Evolutionary conservation across 2,329 filamentous ascomycete species (phyloP).

Genomic region (Herpotrichia juniperi): DNA sequence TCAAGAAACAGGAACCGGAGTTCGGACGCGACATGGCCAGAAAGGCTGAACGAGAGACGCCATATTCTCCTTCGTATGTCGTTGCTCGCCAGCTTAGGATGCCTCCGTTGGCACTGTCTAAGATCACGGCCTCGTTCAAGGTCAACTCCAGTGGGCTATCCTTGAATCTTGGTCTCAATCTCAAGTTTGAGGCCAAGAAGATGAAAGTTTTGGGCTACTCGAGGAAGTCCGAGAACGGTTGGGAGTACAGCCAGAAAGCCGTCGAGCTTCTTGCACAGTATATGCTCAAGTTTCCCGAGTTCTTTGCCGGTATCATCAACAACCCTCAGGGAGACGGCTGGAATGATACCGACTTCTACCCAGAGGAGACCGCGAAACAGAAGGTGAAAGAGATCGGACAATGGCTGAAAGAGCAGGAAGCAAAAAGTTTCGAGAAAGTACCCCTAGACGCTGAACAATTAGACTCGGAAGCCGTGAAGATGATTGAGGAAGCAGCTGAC

Average conservation of each 20-base stretch:
- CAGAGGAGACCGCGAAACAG: conserved; percentile 70
- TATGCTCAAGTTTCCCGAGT: conserved; percentile 93
- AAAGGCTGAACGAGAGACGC: conserved; percentile 71
- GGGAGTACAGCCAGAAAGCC: conserved; percentile 93
- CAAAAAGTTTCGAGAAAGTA: conserved; percentile 92
- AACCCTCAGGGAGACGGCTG: conserved; percentile 88
- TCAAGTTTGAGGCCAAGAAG: conserved; percentile 96
- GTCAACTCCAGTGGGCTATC: conserved; percentile 82
- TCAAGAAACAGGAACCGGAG: conserved; percentile 76
- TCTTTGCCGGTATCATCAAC: conserved; percentile 84
- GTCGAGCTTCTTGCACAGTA: conserved; percentile 82
- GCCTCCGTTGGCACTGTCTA: conserved; percentile 87
- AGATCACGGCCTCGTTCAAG: conserved; percentile 93
- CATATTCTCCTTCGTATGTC: conserved; percentile 86
- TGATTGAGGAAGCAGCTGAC: conserved; percentile 80
- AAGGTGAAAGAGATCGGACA: conserved; percentile 92
- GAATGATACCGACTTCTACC: conserved; percentile 85
- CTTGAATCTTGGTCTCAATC: conserved; percentile 89
- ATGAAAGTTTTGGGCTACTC: conserved; percentile 96
- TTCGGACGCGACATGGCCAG: conserved; percentile 78
- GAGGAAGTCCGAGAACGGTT: conserved; percentile 81
- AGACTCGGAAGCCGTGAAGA: conserved; percentile 85
- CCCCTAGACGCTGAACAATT: conserved; percentile 95
- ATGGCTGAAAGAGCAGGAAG: conserved; percentile 91
- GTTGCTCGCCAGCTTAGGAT: conserved; percentile 82